phyloP scores from a whole-genome alignment of 495 filamentous ascomycete genomes.

The Polyplosphaeria fusca region DNA sequence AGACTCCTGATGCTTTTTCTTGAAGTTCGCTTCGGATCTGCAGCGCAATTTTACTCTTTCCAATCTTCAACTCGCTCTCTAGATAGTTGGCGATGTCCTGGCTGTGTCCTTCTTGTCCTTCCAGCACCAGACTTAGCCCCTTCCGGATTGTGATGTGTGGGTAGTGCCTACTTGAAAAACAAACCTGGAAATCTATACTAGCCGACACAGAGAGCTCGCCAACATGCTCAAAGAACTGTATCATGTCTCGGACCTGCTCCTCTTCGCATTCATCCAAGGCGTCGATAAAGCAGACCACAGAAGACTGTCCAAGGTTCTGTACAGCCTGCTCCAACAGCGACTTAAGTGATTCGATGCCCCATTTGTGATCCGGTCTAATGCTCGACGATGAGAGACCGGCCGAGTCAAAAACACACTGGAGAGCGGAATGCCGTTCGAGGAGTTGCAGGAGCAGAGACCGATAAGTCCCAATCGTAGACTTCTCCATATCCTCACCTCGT shows the following conservation, averaged over 20 bases:
- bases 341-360: background rate
- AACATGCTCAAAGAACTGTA: background rate
- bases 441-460: background rate
- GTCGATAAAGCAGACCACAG: conserved; percentile 11
- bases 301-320: background rate
- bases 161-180: too few relatives aligned
- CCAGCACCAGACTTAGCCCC: too few relatives aligned
- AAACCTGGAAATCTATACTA: too few relatives aligned
- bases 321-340: background rate
- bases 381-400: background rate
- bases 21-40: too few relatives aligned
- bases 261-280: conserved; percentile 19
- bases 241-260: background rate
- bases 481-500: conserved; percentile 27
- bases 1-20: background rate
- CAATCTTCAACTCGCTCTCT: too few relatives aligned
- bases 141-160: too few relatives aligned
- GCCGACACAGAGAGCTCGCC: background rate
- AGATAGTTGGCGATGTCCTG: too few relatives aligned
- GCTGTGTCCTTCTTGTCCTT: too few relatives aligned
- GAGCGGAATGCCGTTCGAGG: background rate
- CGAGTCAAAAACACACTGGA: background rate
- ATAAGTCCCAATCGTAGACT: conserved; percentile 5
- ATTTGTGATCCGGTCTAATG: background rate
- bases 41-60: too few relatives aligned